Conservation (phyloP, 257 asterid species). For the Jasminum sambac region DNA sequence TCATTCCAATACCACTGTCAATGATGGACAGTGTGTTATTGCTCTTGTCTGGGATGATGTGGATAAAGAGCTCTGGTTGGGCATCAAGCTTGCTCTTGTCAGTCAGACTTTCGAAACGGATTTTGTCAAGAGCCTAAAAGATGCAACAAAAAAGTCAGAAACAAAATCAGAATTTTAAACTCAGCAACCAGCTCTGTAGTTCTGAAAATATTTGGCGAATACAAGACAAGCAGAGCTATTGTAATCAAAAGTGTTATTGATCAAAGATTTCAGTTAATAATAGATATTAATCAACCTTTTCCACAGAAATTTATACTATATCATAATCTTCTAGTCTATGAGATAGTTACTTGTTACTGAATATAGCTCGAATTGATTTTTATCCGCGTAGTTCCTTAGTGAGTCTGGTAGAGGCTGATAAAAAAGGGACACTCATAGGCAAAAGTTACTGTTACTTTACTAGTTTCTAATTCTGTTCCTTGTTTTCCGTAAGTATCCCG, state of each 20-base stretch:
- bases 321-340: no score
- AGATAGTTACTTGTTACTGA: not conserved
- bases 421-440: not conserved
- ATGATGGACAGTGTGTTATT: constrained; percentile 51
- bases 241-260: not conserved
- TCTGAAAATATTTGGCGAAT: not conserved
- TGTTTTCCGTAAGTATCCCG: not conserved
- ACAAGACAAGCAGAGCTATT: not conserved
- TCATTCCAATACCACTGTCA: constrained; percentile 75
- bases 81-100: constrained; percentile 69
- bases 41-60: constrained; percentile 62
- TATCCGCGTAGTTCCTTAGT: not conserved
- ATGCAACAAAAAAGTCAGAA: not conserved
- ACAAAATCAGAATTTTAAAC: not conserved
- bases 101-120: constrained; percentile 59
- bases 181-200: not conserved
- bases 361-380: not conserved
- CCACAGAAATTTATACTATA: not conserved
- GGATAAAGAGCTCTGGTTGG: constrained; percentile 63
- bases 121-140: constrained; percentile 59
- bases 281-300: not conserved
- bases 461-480: not conserved
- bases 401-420: not conserved
- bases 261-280: not conserved
- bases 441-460: not conserved